Conservation (phyloP, 129 eudicot species). For the Pittosporum tobira region DNA sequence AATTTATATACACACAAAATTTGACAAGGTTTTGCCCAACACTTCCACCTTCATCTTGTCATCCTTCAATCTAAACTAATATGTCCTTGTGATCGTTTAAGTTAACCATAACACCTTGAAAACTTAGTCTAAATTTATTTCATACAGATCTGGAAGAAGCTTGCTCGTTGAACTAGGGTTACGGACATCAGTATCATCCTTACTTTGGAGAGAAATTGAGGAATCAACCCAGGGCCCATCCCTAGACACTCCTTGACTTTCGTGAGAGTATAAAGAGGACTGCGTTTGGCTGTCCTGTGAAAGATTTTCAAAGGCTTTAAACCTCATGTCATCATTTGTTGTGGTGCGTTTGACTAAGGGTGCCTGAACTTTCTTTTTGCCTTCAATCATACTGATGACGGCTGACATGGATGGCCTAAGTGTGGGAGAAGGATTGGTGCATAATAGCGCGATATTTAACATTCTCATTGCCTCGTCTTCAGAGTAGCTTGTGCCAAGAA, state of each 20-base stretch:
- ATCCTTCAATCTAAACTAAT: too few species aligned
- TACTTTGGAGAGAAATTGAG: constrained; percentile 13
- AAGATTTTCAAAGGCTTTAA: constrained; percentile 20
- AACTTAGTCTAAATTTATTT: neutral
- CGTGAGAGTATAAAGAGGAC: neutral
- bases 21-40: neutral
- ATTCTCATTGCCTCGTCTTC: constrained; percentile 17
- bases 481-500: constrained; percentile 18
- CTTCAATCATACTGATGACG: constrained; percentile 22
- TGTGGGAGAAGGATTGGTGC: constrained; percentile 28
- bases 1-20: neutral
- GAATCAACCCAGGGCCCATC: constrained; percentile 24
- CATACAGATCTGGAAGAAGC: neutral
- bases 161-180: neutral
- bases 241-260: constrained; percentile 9
- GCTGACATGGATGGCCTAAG: constrained; percentile 32
- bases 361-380: constrained; percentile 15
- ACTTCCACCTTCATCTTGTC: too few species aligned
- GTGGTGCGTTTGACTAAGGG: constrained; percentile 9
- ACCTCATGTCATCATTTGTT: neutral
- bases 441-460: constrained; percentile 16
- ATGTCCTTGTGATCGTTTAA: too few species aligned
- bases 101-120: too few species aligned
- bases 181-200: constrained; percentile 7
- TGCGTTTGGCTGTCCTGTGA: constrained; percentile 13